These are phyloP conservation scores for Botrytis hyacinthi DNA, from an alignment of 2,329 filamentous ascomycete species.

Conservation along the genomic window DNA sequence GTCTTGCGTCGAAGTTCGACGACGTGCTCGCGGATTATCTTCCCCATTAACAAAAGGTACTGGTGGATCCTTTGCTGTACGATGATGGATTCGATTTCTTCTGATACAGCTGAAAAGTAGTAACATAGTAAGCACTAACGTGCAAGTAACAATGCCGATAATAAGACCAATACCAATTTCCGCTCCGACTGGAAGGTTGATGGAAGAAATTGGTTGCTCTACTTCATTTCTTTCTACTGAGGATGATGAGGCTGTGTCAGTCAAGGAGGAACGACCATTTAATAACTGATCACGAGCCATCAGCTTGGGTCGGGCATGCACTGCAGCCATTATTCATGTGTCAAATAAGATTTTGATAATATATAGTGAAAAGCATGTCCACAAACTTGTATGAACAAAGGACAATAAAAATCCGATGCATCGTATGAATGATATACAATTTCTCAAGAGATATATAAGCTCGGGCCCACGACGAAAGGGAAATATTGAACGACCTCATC, in stretches of 20 bases:
- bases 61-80: not conserved
- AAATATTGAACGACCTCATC: not conserved
- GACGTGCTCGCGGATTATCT: not conserved
- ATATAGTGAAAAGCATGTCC: not conserved
- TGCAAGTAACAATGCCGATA: not conserved
- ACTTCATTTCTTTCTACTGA: not conserved
- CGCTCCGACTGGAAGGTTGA: not conserved
- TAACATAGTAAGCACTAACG: not conserved
- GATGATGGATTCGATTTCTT: too few relatives aligned
- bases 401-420: not conserved
- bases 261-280: not conserved
- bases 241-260: not conserved
- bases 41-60: not conserved
- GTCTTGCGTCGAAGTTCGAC: not conserved
- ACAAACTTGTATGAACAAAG: not conserved
- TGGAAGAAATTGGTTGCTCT: not conserved
- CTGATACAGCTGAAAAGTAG: not conserved
- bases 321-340: not conserved
- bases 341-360: not conserved
- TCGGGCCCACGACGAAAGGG: not conserved
- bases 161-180: constrained; percentile 7
- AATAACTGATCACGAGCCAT: not conserved
- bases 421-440: not conserved
- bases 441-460: not conserved
- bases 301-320: not conserved